phyloP scores from a whole-genome alignment of 164 flowering plant genomes.

The Tetrastigma voinierianum region DNA sequence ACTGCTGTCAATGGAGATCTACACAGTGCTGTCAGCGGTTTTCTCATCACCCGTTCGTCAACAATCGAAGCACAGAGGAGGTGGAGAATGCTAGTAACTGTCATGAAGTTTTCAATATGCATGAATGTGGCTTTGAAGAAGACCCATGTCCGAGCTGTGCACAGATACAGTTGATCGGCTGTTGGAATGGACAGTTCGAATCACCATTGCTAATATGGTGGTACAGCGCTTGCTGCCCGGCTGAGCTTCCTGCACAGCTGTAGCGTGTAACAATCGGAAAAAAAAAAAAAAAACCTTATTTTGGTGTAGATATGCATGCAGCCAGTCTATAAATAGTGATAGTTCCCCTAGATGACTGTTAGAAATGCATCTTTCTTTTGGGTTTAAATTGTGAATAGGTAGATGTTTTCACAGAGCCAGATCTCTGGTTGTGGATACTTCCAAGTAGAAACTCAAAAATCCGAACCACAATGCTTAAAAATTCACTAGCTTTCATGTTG shows the following conservation, averaged over 20 bases:
- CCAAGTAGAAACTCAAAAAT: neutral
- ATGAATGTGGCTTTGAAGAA: constrained; percentile 17
- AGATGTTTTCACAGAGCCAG: constrained; percentile 2
- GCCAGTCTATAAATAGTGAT: constrained; percentile 5
- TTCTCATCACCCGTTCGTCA: constrained; percentile 30
- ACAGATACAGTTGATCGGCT: constrained; percentile 16
- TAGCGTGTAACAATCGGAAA: constrained; percentile 1
- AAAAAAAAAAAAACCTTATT: no score
- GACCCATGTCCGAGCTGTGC: constrained; percentile 11
- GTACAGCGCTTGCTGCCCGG: constrained; percentile 18
- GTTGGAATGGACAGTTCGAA: neutral
- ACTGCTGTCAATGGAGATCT: constrained; percentile 35
- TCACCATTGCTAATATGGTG: neutral
- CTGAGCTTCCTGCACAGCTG: constrained; percentile 21
- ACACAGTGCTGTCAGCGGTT: constrained; percentile 6
- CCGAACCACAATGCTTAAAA: neutral
- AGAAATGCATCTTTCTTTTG: neutral
- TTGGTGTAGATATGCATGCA: constrained; percentile 10
- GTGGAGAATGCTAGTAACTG: constrained; percentile 51
- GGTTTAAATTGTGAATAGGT: constrained; percentile 14
- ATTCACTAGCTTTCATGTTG: neutral
- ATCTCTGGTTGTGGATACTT: neutral
- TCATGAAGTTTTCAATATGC: constrained; percentile 41
- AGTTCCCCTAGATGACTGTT: neutral
- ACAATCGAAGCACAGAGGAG: constrained; percentile 40